A percentile compares a stretch with the other conserved stretches of the same genome.
Evolutionary conservation across 2,329 filamentous ascomycete species (phyloP).

Genomic region (Gaeumannomyces sp.): DNA sequence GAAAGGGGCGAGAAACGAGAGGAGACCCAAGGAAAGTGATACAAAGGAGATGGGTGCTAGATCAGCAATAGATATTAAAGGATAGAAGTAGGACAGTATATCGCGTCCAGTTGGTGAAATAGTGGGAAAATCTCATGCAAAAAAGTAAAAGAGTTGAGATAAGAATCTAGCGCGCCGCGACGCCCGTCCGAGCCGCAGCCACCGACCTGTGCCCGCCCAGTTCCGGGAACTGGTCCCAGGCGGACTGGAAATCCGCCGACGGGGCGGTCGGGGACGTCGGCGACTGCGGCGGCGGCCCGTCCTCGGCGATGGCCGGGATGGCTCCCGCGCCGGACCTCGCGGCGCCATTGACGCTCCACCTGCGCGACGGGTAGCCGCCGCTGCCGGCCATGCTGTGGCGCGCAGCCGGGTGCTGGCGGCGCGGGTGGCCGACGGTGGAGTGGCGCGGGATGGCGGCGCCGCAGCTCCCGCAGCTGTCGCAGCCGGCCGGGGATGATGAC

Average conservation of each 20-base stretch:
- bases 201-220: neutral
- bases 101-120: neutral
- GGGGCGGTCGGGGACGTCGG: too few species aligned
- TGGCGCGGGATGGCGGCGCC: neutral
- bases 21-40: neutral
- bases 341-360: neutral
- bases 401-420: neutral
- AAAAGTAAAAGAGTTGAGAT: neutral
- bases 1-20: too few species aligned
- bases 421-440: too few species aligned
- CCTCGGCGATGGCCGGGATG: neutral
- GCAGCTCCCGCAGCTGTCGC: neutral
- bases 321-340: too few species aligned
- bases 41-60: neutral
- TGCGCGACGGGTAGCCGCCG: neutral
- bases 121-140: neutral
- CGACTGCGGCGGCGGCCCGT: neutral
- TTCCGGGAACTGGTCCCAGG: constrained; percentile 7
- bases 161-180: neutral
- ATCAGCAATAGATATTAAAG: neutral
- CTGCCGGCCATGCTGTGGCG: neutral
- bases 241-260: neutral
- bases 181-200: too few species aligned
- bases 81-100: neutral
- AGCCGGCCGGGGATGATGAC: neutral